Conservation (phyloP, 129 eudicot species). For the Flaveria sonorensis region DNA sequence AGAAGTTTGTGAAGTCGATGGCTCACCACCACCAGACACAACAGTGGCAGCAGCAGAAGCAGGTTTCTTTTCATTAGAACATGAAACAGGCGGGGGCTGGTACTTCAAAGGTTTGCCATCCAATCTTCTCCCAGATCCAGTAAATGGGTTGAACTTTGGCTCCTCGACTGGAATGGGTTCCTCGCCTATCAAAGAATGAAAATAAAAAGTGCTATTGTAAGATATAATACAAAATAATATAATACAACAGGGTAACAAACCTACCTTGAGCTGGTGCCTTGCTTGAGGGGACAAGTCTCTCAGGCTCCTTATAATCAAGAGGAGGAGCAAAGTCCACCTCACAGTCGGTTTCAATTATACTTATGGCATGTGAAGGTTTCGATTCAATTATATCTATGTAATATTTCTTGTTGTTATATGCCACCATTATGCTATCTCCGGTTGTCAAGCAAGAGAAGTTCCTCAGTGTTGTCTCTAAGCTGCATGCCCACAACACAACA, state of each 20-base stretch:
- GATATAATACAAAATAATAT: not conserved
- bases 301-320: constrained; percentile 91
- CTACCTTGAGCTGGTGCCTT: constrained; percentile 66
- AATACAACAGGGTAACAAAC: not conserved
- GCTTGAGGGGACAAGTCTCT: constrained; percentile 53
- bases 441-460: constrained; percentile 95
- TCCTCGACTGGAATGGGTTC: constrained; percentile 60
- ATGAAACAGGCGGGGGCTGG: constrained; percentile 59
- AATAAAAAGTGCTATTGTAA: not conserved
- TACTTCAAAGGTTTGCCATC: constrained; percentile 75
- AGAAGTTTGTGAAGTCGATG: constrained; percentile 60
- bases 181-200: constrained; percentile 41
- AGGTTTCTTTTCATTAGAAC: constrained; percentile 52
- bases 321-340: constrained; percentile 99
- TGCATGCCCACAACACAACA: constrained; percentile 39
- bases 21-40: constrained; percentile 38
- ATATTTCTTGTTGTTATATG: constrained; percentile 84
- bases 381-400: constrained; percentile 91
- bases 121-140: constrained; percentile 75
- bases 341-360: constrained; percentile 93
- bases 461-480: constrained; percentile 96
- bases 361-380: constrained; percentile 82
- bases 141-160: constrained; percentile 86
- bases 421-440: constrained; percentile 96
- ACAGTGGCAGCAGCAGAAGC: constrained; percentile 30